Conservation (phyloP, 805 yeast genomes). For the Candida dajiaensis region DNA sequence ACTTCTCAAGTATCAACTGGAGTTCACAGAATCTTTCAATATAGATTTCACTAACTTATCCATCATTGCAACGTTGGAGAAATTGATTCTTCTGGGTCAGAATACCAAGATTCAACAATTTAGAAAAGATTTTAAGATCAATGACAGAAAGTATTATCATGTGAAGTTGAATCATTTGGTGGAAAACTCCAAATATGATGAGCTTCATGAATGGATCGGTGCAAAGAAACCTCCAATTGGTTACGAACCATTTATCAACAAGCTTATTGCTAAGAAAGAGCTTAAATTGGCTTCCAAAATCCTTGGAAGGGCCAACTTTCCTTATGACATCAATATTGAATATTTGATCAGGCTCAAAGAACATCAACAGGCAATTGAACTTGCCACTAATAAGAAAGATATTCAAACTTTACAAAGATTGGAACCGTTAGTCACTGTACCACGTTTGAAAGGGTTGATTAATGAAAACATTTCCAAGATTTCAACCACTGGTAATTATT, state of each 20-base stretch:
- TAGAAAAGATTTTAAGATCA: constrained; percentile 37
- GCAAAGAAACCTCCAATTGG: constrained; percentile 64
- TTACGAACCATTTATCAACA: constrained; percentile 45
- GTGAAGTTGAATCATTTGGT: constrained; percentile 44
- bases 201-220: constrained; percentile 46
- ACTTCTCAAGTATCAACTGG: constrained; percentile 38
- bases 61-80: constrained; percentile 40
- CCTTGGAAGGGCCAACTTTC: constrained; percentile 10
- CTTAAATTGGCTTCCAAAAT: constrained; percentile 14
- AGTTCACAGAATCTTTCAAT: constrained; percentile 27
- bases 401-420: constrained; percentile 3
- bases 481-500: background rate
- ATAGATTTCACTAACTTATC: constrained; percentile 23
- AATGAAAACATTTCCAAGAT: constrained; percentile 5
- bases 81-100: constrained; percentile 43
- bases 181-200: constrained; percentile 44
- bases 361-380: constrained; percentile 16
- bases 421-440: constrained; percentile 4
- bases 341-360: constrained; percentile 16
- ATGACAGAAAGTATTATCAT: constrained; percentile 52
- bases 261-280: constrained; percentile 13
- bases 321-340: constrained; percentile 12
- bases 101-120: constrained; percentile 34
- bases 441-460: constrained; percentile 6
- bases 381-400: constrained; percentile 17